These are phyloP conservation scores for Colletotrichum sp. DNA, from an alignment of 2,329 filamentous ascomycete genomes.

Conservation along the genomic window DNA sequence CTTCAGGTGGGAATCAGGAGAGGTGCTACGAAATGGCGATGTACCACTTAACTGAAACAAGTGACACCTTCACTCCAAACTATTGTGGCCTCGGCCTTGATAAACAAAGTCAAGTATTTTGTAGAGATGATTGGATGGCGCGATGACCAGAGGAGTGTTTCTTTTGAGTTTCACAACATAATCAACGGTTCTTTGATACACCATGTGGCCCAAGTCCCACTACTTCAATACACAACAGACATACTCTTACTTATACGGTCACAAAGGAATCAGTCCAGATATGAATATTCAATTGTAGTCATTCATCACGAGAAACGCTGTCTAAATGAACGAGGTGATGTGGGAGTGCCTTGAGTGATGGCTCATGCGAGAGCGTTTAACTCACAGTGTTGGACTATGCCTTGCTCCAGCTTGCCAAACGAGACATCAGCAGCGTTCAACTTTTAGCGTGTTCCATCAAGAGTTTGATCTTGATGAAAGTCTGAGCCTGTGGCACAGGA, in stretches of 20 bases:
- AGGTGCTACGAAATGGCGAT: background rate
- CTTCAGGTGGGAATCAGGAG: background rate
- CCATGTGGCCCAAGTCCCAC: too few species aligned
- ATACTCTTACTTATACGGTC: too few species aligned
- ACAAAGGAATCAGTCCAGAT: background rate
- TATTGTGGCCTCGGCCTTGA: too few species aligned
- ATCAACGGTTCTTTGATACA: too few species aligned
- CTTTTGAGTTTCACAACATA: background rate
- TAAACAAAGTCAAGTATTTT: too few species aligned
- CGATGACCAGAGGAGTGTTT: background rate
- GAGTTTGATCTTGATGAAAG: too few species aligned
- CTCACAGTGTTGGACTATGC: too few species aligned
- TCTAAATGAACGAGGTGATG: background rate
- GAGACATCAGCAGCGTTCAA: too few species aligned
- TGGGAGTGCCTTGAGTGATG: background rate
- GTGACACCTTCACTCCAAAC: background rate
- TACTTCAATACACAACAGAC: too few species aligned
- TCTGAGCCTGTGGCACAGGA: too few species aligned
- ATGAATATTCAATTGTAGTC: rapidly evolving
- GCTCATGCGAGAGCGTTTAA: rapidly evolving
- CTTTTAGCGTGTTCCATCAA: too few species aligned
- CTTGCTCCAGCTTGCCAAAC: too few species aligned
- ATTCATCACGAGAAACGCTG: rapidly evolving
- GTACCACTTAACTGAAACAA: background rate
- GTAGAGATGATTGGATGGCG: rapidly evolving